Evolutionary conservation across 202 grass and related monocot species (phyloP).

Genomic region (Schoenoplectus tabernaemontani): DNA sequence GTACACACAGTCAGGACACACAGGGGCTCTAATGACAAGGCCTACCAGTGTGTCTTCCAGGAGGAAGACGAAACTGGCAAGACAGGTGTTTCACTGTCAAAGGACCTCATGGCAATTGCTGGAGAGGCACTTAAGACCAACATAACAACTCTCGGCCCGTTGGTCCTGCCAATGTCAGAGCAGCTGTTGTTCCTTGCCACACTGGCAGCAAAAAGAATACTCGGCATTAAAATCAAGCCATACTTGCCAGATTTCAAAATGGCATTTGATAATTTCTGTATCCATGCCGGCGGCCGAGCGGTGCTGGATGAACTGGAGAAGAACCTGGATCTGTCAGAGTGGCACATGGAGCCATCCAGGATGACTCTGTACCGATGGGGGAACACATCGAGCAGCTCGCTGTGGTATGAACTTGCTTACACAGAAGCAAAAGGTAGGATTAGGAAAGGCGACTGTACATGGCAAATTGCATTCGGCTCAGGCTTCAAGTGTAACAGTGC

Average conservation of each 20-base stretch:
- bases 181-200: constrained; percentile 55
- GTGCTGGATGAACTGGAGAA: constrained; percentile 79
- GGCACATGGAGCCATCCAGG: constrained; percentile 85
- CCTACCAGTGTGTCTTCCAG: constrained; percentile 47
- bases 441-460: constrained; percentile 42
- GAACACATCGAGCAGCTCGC: constrained; percentile 90
- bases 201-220: constrained; percentile 28
- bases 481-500: constrained; percentile 97
- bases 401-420: constrained; percentile 90
- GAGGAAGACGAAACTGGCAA: constrained; percentile 39
- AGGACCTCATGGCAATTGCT: constrained; percentile 63
- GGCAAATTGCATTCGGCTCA: constrained; percentile 85
- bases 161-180: constrained; percentile 73
- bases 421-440: constrained; percentile 69
- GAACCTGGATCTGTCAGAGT: constrained; percentile 38
- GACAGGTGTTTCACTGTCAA: constrained; percentile 57
- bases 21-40: constrained; percentile 36
- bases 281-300: constrained; percentile 68
- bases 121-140: constrained; percentile 53
- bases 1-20: constrained; percentile 59
- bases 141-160: constrained; percentile 58
- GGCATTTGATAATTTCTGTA: constrained; percentile 96
- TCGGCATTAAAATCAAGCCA: constrained; percentile 35
- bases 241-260: constrained; percentile 96
- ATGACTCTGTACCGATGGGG: constrained; percentile 86